phyloP scores from a whole-genome alignment of 2,329 filamentous ascomycete species.

The Phaeoacremonium minimum region DNA sequence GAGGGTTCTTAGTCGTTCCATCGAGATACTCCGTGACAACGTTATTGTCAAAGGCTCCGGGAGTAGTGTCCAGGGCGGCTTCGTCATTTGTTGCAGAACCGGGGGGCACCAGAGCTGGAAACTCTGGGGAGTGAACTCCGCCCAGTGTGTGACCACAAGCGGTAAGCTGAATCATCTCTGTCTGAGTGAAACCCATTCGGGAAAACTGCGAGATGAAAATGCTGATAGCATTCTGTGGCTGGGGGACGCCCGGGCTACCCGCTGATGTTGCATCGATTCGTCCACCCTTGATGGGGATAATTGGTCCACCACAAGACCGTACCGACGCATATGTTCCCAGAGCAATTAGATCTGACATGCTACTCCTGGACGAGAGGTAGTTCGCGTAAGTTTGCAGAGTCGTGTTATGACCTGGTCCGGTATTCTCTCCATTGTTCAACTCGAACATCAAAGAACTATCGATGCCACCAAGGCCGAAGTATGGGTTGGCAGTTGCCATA shows the following conservation, averaged over 20 bases:
- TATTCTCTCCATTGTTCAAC: constrained; percentile 49
- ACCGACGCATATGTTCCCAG: constrained; percentile 54
- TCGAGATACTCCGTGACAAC: constrained; percentile 53
- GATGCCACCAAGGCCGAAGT: constrained; percentile 44
- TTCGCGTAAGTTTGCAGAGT: constrained; percentile 50
- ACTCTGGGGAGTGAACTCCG: constrained; percentile 51
- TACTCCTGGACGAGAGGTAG: constrained; percentile 45
- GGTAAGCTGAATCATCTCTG: constrained; percentile 56
- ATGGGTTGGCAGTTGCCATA: constrained; percentile 50
- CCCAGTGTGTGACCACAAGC: constrained; percentile 61
- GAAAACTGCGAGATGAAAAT: constrained; percentile 51
- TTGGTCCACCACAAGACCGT: constrained; percentile 53
- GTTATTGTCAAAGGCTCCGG: constrained; percentile 48
- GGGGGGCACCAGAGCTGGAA: constrained; percentile 45
- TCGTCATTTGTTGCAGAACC: constrained; percentile 38
- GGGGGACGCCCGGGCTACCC: constrained; percentile 47
- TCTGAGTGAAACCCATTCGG: constrained; percentile 50
- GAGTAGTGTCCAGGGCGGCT: constrained; percentile 40
- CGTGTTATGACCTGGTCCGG: constrained; percentile 48
- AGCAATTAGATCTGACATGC: constrained; percentile 54
- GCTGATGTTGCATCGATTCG: constrained; percentile 46
- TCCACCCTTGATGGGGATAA: constrained; percentile 48
- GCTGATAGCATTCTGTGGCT: constrained; percentile 48
- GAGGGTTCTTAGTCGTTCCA: constrained; percentile 48
- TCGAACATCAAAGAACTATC: constrained; percentile 60